Percentiles rank a stretch among this genome's conserved stretches.
Evolutionary conservation across 1,139 yeast species (phyloP).

Genomic region (Kodamaea sp.): DNA sequence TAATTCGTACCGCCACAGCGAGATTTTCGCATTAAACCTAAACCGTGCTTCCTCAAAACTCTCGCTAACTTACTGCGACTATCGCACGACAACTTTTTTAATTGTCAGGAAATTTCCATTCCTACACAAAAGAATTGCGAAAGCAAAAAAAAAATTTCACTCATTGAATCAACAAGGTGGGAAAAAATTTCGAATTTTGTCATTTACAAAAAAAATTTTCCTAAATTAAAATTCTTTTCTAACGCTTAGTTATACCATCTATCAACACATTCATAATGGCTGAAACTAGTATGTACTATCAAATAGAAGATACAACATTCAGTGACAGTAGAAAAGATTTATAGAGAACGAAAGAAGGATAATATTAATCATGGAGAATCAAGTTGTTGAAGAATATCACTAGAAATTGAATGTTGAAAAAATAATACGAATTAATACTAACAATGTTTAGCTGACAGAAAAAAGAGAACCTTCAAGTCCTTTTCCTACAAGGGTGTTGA

Average conservation of each 20-base stretch:
- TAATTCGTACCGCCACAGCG: too few relatives aligned
- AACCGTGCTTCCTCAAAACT: too few relatives aligned
- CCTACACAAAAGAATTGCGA: too few relatives aligned
- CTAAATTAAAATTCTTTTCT: slow-evolving; percentile 4
- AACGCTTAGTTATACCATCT: slow-evolving; percentile 6
- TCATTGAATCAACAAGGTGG: too few relatives aligned
- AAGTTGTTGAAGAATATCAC: not conserved
- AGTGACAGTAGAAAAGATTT: not conserved
- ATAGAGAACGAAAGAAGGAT: not conserved
- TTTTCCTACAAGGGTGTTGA: slow-evolving; percentile 99
- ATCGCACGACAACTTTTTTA: not conserved
- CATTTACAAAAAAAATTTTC: slow-evolving; percentile 7
- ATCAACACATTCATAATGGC: slow-evolving; percentile 33
- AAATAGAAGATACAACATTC: slow-evolving; percentile 1
- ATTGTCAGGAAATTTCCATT: not conserved
- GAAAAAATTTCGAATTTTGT: slow-evolving; percentile 1
- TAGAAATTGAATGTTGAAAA: not conserved
- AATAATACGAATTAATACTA: slow-evolving; percentile 21
- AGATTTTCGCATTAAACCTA: too few relatives aligned
- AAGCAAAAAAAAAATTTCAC: too few relatives aligned
- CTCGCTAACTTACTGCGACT: too few relatives aligned
- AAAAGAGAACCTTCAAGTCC: slow-evolving; percentile 93
- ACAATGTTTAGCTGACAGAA: slow-evolving; percentile 54
- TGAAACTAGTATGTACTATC: slow-evolving; percentile 43
- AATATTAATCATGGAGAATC: not conserved